Evolutionary conservation across 208 protist species (phyloP).

Genomic region (Crithidia expoeki): DNA sequence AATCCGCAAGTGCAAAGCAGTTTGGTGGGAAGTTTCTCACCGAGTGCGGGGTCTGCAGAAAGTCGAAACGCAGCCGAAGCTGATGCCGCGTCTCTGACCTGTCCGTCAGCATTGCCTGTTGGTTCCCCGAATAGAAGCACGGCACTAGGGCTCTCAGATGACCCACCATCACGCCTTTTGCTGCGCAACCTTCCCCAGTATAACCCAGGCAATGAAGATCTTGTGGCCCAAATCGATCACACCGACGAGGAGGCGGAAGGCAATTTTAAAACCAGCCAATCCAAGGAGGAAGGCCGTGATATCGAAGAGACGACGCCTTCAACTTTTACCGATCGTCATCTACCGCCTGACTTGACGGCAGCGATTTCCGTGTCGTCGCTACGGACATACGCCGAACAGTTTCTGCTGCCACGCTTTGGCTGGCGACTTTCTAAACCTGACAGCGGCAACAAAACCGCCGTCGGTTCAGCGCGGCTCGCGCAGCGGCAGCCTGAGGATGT

Average conservation of each 20-base stretch:
- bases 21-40: too few species aligned
- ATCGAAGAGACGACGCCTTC: background rate
- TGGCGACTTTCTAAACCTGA: conserved; percentile 11
- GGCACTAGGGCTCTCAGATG: background rate
- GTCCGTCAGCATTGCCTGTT: too few species aligned
- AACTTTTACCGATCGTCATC: background rate
- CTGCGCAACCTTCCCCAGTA: conserved; percentile 6
- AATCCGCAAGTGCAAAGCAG: conserved; percentile 22
- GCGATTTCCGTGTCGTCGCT: conserved; percentile 18
- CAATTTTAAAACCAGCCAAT: too few species aligned
- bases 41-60: too few species aligned
- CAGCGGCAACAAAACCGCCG: background rate
- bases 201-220: background rate
- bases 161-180: background rate
- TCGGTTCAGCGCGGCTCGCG: background rate
- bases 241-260: background rate
- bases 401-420: conserved; percentile 30
- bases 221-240: background rate
- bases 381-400: conserved; percentile 19
- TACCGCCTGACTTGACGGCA: background rate
- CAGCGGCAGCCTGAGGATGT: background rate
- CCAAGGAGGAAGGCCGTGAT: background rate
- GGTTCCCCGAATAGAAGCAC: too few species aligned
- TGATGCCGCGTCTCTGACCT: too few species aligned
- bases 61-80: too few species aligned